Conservation (phyloP, 495 filamentous ascomycete species). For the Aspergillus panamensis region DNA sequence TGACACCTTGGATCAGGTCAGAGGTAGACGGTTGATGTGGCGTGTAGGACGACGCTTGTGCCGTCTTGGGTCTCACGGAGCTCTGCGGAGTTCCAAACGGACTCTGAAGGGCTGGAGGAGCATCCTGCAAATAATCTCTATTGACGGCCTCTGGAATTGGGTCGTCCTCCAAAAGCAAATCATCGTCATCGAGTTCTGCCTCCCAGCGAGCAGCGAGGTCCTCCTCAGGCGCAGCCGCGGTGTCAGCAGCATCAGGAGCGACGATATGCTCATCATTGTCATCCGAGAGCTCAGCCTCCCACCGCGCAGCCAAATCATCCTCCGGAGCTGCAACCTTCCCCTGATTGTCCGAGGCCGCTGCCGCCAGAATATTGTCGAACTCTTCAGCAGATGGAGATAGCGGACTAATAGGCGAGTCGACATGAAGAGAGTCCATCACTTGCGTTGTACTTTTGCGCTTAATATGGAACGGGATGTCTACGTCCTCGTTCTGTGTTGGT, state of each 20-base stretch:
- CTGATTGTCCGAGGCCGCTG: conserved; percentile 24
- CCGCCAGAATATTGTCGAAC: conserved; percentile 31
- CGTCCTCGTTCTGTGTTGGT: conserved; percentile 10
- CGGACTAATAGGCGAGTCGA: conserved; percentile 33
- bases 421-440: conserved; percentile 35
- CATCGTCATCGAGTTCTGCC: conserved; percentile 74
- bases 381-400: conserved; percentile 32
- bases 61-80: conserved; percentile 19
- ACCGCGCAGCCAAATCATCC: conserved; percentile 25
- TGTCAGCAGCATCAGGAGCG: neutral
- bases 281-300: conserved; percentile 28
- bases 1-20: conserved; percentile 32
- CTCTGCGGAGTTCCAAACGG: conserved; percentile 34
- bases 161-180: conserved; percentile 66
- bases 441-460: conserved; percentile 45
- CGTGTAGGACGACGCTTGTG: conserved; percentile 32
- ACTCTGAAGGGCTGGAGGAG: conserved; percentile 24
- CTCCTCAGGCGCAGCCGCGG: conserved; percentile 37
- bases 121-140: conserved; percentile 7
- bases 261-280: conserved; percentile 1
- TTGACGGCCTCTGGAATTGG: conserved; percentile 20
- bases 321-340: conserved; percentile 15
- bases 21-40: conserved; percentile 46
- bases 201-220: conserved; percentile 81
- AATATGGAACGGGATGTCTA: conserved; percentile 23